Evolutionary conservation across 164 flowering plant genomes (phyloP), one percentile per base, ranked within the genome.

Genomic region (Magnolia changhungtana): DNA sequence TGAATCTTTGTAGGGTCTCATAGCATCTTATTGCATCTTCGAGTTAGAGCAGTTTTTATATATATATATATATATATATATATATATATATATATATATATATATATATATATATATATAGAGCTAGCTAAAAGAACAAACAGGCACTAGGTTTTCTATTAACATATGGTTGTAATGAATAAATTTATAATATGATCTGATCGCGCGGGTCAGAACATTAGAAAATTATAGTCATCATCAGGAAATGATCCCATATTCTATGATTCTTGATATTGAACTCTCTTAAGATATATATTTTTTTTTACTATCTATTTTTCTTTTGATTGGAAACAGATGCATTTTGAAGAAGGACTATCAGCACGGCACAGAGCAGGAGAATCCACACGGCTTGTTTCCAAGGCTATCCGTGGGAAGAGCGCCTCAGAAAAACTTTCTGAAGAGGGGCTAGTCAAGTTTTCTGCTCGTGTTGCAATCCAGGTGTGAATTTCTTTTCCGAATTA

Each of bases 401-500:
- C 94, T 24, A 70, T 83, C 37, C 91, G 99, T 72, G 98, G 96
- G 71, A 94, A 88, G 86, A 89, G 86, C 82, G 99, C 98, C 51
- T 89, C 91, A 71, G 96, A 90, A 79, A 96, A 96, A 84, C 97
- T 96, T n/a, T 84, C 90, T 74, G 98, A 94, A 82, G 98, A 94
- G 82, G 99, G 90, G 27, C 91, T 96, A 77, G 88, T 94, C 63
- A 96, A 91, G 78, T 89, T 94, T 65, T 91, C 97, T 80, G 90
- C 97, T 70, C 87, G 99, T 69, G 91, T 92, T 23, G 83, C 93
- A 59, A 88, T 94, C 65, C 99, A 96, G 93, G 99, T 96, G 83
- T 55, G 65, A 71, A 68, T 18, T 11, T 69, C 19, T 49, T 52
- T 63, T 59, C 45, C 45, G 11, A 49, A 5, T 21, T 68, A 8